Percentiles rank a stretch among this genome's conserved stretches.
phyloP scores from a whole-genome alignment of 768 basidiomycete species.

The Mycena rosella region DNA sequence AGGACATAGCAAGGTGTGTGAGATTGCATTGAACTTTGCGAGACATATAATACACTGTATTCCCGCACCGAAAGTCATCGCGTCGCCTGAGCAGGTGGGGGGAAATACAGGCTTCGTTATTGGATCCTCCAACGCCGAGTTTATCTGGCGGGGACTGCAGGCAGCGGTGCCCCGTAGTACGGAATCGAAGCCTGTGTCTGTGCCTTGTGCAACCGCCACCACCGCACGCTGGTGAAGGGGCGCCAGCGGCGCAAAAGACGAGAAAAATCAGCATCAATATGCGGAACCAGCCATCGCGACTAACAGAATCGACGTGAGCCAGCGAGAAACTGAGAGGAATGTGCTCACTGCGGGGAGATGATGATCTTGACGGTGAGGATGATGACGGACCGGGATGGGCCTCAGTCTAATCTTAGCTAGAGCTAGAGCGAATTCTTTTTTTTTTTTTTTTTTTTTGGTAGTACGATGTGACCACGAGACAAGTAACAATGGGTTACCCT shows the following conservation, averaged over 20 bases:
- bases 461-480: too few relatives aligned
- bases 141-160: slow-evolving; percentile 3
- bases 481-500: too few relatives aligned
- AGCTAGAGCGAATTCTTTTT: too few relatives aligned
- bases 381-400: background rate
- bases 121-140: background rate
- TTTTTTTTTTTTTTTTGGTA: too few relatives aligned
- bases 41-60: background rate
- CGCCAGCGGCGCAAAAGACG: background rate
- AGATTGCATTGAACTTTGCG: background rate
- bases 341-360: slow-evolving; percentile 3
- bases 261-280: background rate
- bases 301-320: background rate
- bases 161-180: slow-evolving; percentile 6
- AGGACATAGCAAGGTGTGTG: background rate
- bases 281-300: slow-evolving; percentile 5
- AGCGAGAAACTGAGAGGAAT: background rate
- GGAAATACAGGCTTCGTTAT: background rate
- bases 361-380: background rate
- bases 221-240: slow-evolving; percentile 2
- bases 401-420: background rate
- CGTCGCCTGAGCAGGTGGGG: too few relatives aligned
- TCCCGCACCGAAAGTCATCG: background rate
- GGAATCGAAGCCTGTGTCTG: slow-evolving; percentile 9
- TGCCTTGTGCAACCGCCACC: slow-evolving; percentile 8